Base-by-base conservation (phyloP, 2,329 filamentous ascomycete genomes). In the Sclerotinia nivalis region DNA sequence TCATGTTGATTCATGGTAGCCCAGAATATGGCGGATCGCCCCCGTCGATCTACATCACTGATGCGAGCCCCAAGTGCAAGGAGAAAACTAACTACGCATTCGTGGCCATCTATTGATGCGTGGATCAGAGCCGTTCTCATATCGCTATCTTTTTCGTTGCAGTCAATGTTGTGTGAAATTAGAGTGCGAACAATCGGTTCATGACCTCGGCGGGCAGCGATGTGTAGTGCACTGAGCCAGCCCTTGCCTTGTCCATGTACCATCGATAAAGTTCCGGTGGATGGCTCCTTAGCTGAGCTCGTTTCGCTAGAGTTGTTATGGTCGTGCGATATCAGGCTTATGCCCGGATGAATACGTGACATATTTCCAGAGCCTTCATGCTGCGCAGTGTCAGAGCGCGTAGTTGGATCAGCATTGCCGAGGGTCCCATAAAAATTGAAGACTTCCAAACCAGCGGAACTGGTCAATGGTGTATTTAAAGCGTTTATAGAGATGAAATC, bases 61-160 rank as follows among this genome's bases (percentile, higher is more conserved):
- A 64, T 47, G 15, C 43, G 60, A 18, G 60, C 60, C 43, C 60
- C 45, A 9, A 22, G 18, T n/a, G 45, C 45, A 45, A 64, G 60
- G 2, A 64, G 60, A 9, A 64, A 45, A 45, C 10, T 34, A 43
- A 49, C 60, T n/a, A 64, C 60, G 2, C 20, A 1, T n/a, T 64
- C 47, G 15, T 64, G 43, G 13, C 60, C 60, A 25, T 49, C 25
- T 47, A 64, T 64, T 22, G 43, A 47, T 12, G 60, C 60, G n/a
- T 49, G 47, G 15, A 64, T 64, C 6, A 64, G 43, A 34, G 45
- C 43, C 9, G 60, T 64, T 49, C 60, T 12, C 20, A 22, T 20
- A 12, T 64, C 60, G 8, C 45, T 37, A 37, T 64, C 60, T 7
- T 43, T 31, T 22, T 34, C 28, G 12, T 64, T 64, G 60, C 18